A percentile compares a stretch with the other conserved stretches of the same genome.
Evolutionary conservation across 768 basidiomycete species (phyloP).

Genomic region (Xerocomellus dryophilus): DNA sequence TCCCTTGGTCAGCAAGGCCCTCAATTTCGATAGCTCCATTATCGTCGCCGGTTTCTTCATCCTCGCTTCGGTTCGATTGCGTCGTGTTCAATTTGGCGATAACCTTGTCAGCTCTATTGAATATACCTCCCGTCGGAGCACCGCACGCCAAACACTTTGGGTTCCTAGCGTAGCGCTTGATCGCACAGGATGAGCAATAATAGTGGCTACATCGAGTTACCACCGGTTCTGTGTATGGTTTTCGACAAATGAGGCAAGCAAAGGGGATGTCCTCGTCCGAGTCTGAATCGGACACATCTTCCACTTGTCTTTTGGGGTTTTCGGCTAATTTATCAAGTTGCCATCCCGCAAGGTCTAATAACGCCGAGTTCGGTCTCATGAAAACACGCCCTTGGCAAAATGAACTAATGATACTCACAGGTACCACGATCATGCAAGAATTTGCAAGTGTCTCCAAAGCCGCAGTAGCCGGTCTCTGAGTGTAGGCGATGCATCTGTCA

Average conservation of each 20-base stretch:
- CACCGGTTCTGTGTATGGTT: conserved; percentile 91
- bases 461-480: conserved; percentile 96
- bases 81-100: conserved; percentile 82
- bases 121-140: conserved; percentile 90
- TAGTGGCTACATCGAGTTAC: conserved; percentile 97
- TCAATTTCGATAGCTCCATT: conserved; percentile 55
- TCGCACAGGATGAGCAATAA: conserved; percentile 93
- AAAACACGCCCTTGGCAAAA: not conserved
- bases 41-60: conserved; percentile 40
- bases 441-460: conserved; percentile 98
- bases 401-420: conserved; percentile 49
- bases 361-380: conserved; percentile 8
- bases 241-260: conserved; percentile 96
- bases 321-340: conserved; percentile 93
- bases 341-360: conserved; percentile 92
- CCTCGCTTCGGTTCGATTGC: conserved; percentile 52
- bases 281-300: conserved; percentile 61
- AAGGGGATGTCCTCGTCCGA: conserved; percentile 91
- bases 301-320: conserved; percentile 57
- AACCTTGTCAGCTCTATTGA: conserved; percentile 93
- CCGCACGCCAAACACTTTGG: conserved; percentile 96
- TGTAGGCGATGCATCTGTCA: conserved; percentile 5
- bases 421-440: conserved; percentile 98
- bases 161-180: conserved; percentile 90
- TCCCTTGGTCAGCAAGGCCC: conserved; percentile 42